phyloP scores from a whole-genome alignment of 148 eudicot genomes.

The Camellia japonica region DNA sequence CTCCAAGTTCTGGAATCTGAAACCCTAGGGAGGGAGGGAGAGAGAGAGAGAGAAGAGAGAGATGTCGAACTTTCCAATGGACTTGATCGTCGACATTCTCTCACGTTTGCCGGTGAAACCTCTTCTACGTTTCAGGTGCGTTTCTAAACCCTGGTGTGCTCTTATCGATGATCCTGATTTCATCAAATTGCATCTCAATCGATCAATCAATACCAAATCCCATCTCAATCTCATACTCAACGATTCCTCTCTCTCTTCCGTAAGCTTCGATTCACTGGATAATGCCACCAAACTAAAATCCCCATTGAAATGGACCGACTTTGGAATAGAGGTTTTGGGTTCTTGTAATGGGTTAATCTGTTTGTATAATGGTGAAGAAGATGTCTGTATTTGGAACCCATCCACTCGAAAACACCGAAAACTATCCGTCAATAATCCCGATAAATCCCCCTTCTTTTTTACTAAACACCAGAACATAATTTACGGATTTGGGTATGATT shows the following conservation, averaged over 20 bases:
- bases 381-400: constrained; percentile 4
- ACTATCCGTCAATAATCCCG: not conserved
- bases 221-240: not conserved
- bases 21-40: no score
- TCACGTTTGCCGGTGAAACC: not conserved
- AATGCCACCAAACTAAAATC: constrained; percentile 16
- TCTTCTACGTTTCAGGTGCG: constrained; percentile 1
- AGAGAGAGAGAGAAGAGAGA: not conserved
- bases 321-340: constrained; percentile 27
- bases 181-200: not conserved
- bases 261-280: constrained; percentile 25
- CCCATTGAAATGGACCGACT: constrained; percentile 13
- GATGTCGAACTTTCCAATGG: not conserved
- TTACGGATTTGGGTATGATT: constrained; percentile 42
- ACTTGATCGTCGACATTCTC: not conserved
- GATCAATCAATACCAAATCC: not conserved
- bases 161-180: not conserved
- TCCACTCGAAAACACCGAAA: not conserved
- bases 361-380: not conserved
- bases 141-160: not conserved
- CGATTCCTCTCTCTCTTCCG: not conserved
- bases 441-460: not conserved
- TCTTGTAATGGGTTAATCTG: constrained; percentile 20
- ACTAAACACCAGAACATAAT: not conserved
- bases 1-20: no score